Evolutionary conservation across 2,329 filamentous ascomycete genomes (phyloP).

Genomic region (Didymellaceae sp.): DNA sequence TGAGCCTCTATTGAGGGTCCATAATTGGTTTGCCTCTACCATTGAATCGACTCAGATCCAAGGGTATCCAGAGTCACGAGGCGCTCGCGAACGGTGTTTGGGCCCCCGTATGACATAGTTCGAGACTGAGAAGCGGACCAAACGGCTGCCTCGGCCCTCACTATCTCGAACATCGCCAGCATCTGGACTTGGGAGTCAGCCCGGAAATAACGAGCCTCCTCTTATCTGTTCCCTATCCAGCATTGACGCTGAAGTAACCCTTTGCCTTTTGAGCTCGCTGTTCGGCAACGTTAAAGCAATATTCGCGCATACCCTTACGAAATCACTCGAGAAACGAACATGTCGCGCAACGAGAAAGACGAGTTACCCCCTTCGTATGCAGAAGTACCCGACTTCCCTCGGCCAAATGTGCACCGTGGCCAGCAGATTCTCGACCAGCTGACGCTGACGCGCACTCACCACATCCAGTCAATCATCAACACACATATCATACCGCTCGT

Average conservation of each 20-base stretch:
- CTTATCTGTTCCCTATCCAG: background rate
- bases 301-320: background rate
- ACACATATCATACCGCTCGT: slow-evolving; percentile 52
- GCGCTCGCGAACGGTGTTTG: background rate
- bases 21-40: slow-evolving; percentile 1
- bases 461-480: slow-evolving; percentile 50
- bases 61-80: slow-evolving; percentile 3
- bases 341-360: slow-evolving; percentile 24
- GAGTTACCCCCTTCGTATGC: slow-evolving; percentile 35
- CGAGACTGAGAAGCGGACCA: slow-evolving; percentile 17
- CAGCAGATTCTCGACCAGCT: slow-evolving; percentile 47
- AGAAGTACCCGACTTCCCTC: slow-evolving; percentile 23
- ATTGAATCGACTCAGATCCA: background rate
- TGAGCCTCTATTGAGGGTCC: background rate
- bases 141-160: slow-evolving; percentile 3
- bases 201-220: background rate
- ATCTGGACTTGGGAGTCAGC: background rate
- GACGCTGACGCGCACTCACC: slow-evolving; percentile 48
- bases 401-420: slow-evolving; percentile 21
- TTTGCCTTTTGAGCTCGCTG: background rate
- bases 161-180: slow-evolving; percentile 7
- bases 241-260: background rate
- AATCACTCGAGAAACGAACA: background rate
- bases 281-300: background rate
- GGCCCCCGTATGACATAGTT: slow-evolving; percentile 15